phyloP scores from a whole-genome alignment of 1,139 yeast species.

The Kurtzmaniella quercitrusa region DNA sequence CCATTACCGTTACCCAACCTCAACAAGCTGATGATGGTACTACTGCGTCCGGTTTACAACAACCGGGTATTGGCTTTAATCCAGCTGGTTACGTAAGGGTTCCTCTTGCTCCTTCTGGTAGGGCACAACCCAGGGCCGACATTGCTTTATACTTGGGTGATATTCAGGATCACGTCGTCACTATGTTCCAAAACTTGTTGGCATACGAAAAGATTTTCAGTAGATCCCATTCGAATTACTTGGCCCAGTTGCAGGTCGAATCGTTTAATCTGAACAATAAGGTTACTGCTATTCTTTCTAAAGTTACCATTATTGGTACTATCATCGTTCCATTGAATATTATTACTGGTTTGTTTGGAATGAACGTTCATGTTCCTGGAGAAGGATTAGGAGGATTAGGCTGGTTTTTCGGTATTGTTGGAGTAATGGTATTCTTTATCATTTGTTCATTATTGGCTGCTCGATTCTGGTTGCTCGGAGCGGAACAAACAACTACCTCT shows the following conservation, averaged over 20 bases:
- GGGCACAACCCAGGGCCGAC: conserved; percentile 72
- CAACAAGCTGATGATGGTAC: conserved; percentile 1
- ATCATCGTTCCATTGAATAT: conserved; percentile 85
- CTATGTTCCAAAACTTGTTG: conserved; percentile 87
- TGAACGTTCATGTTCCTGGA: conserved; percentile 92
- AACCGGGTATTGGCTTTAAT: background rate
- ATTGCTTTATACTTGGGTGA: conserved; percentile 89
- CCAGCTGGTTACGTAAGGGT: background rate
- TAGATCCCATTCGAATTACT: conserved; percentile 85
- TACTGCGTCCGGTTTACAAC: background rate
- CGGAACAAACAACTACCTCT: conserved; percentile 11
- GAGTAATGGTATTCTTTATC: conserved; percentile 33
- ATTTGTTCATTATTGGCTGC: conserved; percentile 27
- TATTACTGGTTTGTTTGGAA: conserved; percentile 90
- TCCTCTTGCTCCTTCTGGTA: background rate
- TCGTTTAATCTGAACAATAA: conserved; percentile 80
- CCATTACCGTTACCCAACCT: background rate
- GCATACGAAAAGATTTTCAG: conserved; percentile 92
- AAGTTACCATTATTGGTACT: conserved; percentile 88
- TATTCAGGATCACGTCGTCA: conserved; percentile 95
- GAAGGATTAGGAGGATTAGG: conserved; percentile 26
- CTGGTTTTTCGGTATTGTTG: conserved; percentile 39
- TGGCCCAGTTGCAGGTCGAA: conserved; percentile 92
- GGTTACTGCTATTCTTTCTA: conserved; percentile 82
- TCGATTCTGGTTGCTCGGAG: conserved; percentile 30